phyloP scores from a whole-genome alignment of 2,329 filamentous ascomycete species.

The Nakataea oryzae region DNA sequence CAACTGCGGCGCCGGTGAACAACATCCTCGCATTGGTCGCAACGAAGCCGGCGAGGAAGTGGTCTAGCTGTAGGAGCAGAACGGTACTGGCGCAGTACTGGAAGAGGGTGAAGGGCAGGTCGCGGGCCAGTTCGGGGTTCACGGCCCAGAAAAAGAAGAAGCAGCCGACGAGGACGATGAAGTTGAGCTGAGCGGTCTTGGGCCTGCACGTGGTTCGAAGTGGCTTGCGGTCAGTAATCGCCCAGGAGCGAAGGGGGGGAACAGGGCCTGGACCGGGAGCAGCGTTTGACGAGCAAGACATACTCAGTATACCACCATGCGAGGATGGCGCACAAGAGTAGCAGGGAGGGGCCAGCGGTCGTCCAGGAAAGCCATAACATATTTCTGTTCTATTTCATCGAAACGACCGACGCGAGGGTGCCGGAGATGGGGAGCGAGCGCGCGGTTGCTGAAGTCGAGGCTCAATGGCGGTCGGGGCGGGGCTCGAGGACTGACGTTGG shows the following conservation, averaged over 20 bases:
- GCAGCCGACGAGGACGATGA: constrained; percentile 27
- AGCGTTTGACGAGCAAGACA: background rate
- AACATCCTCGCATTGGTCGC: constrained; percentile 38
- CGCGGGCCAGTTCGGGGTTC: constrained; percentile 27
- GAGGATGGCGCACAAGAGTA: constrained; percentile 29
- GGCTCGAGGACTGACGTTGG: constrained; percentile 6
- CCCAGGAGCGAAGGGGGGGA: background rate
- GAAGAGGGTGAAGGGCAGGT: constrained; percentile 23
- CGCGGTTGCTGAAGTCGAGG: background rate
- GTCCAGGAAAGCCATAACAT: constrained; percentile 41
- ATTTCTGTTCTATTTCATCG: constrained; percentile 20
- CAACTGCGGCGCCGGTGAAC: constrained; percentile 38
- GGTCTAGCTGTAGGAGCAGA: constrained; percentile 32
- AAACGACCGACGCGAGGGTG: constrained; percentile 10
- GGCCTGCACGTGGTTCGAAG: constrained; percentile 10
- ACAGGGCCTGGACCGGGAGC: too few species aligned
- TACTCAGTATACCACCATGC: constrained; percentile 32
- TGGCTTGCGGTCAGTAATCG: background rate
- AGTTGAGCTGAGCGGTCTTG: constrained; percentile 29
- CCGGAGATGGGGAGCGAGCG: background rate
- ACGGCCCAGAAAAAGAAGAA: constrained; percentile 30
- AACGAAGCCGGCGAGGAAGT: constrained; percentile 27
- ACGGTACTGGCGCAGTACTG: constrained; percentile 20
- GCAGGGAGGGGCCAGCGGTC: constrained; percentile 29
- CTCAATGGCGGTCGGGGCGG: constrained; percentile 6